These are phyloP conservation scores for Magnusiomyces suaveolens DNA, from an alignment of 1,139 yeast genomes.

Conservation along the genomic window DNA sequence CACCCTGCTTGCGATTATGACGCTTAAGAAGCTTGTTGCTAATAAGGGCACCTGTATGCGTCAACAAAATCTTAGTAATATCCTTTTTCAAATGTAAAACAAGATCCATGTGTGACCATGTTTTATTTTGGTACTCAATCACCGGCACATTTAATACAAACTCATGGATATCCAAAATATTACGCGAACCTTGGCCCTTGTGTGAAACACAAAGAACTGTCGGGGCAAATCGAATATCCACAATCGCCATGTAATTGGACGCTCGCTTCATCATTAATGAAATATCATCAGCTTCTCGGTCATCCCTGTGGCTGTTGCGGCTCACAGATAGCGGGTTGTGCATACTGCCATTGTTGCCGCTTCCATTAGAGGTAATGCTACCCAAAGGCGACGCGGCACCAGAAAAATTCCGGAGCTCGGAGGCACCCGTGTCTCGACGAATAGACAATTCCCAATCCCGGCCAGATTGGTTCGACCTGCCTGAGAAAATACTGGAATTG, in stretches of 20 bases:
- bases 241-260: constrained; percentile 54
- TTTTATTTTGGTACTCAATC: constrained; percentile 52
- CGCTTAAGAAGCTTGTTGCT: constrained; percentile 57
- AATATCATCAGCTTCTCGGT: constrained; percentile 35
- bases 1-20: constrained; percentile 24
- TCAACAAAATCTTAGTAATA: constrained; percentile 54
- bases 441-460: neutral
- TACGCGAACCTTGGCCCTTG: constrained; percentile 46
- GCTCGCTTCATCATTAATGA: constrained; percentile 57
- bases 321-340: neutral
- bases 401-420: neutral
- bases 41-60: constrained; percentile 69
- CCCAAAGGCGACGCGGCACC: neutral
- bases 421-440: constrained; percentile 2
- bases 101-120: constrained; percentile 75
- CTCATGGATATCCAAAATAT: constrained; percentile 62
- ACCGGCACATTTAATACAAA: constrained; percentile 56
- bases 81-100: constrained; percentile 52
- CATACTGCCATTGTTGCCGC: neutral
- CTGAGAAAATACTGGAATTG: constrained; percentile 1
- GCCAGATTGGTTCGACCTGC: neutral
- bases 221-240: constrained; percentile 46
- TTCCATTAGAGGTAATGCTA: neutral
- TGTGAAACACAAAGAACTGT: constrained; percentile 57
- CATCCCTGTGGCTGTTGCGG: neutral